Evolutionary conservation across 1,139 yeast species (phyloP).

Genomic region (Eremothecium sinecaudum): DNA sequence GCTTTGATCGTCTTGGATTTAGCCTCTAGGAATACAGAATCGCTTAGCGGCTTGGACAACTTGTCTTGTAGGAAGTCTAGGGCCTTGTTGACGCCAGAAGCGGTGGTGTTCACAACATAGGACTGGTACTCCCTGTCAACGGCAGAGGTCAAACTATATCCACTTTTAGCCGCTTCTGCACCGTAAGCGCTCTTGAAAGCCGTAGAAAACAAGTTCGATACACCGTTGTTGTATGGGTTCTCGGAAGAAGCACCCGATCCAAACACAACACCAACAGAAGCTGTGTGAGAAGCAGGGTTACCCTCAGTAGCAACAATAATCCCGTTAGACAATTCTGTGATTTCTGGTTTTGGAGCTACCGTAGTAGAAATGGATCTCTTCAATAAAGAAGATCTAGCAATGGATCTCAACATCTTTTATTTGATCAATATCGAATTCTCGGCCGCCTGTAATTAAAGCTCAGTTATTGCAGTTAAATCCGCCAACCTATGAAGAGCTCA

Average conservation of each 20-base stretch:
- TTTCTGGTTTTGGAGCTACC: slow-evolving; percentile 49
- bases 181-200: slow-evolving; percentile 35
- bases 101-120: slow-evolving; percentile 40
- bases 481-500: too few relatives aligned
- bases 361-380: slow-evolving; percentile 39
- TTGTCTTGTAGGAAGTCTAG: slow-evolving; percentile 29
- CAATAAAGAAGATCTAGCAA: slow-evolving; percentile 23
- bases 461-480: too few relatives aligned
- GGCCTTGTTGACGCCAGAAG: slow-evolving; percentile 42
- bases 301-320: slow-evolving; percentile 61
- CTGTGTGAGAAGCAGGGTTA: slow-evolving; percentile 45
- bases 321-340: slow-evolving; percentile 65
- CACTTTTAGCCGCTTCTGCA: slow-evolving; percentile 35
- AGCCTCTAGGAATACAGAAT: slow-evolving; percentile 21
- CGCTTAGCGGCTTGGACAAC: slow-evolving; percentile 28
- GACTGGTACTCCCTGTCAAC: slow-evolving; percentile 49
- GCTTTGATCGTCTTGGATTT: slow-evolving; percentile 33
- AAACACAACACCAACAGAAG: slow-evolving; percentile 59
- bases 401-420: slow-evolving; percentile 22
- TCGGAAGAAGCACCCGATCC: slow-evolving; percentile 76
- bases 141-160: slow-evolving; percentile 39
- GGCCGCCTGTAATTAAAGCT: too few relatives aligned
- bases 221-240: slow-evolving; percentile 72
- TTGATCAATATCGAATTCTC: too few relatives aligned
- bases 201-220: slow-evolving; percentile 53